Percentiles rank a stretch among this genome's conserved stretches.
Conservation (phyloP, 768 basidiomycete genomes). For the Tricholoma terreum region DNA sequence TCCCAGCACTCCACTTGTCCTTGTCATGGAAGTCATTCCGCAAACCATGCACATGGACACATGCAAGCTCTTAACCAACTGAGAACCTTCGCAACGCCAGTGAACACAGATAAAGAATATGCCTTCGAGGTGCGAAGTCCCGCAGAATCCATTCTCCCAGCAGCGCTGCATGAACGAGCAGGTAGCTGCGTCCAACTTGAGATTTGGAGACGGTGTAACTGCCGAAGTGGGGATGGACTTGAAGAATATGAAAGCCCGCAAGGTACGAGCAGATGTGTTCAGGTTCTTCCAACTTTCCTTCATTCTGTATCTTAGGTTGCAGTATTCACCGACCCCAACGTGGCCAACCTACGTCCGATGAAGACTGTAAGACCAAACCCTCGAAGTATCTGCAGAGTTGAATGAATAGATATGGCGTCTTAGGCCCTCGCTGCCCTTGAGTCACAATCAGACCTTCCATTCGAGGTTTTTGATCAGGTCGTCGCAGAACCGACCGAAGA, state of each 20-base stretch:
- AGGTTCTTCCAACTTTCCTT: conserved; percentile 3
- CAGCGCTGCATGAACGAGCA: conserved; percentile 22
- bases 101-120: conserved; percentile 78
- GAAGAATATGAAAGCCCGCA: conserved; percentile 88
- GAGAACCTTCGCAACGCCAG: conserved; percentile 75
- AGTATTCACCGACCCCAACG: conserved; percentile 88
- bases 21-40: conserved; percentile 56
- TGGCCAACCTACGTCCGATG: conserved; percentile 81
- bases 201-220: conserved; percentile 90
- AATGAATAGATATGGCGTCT: background rate
- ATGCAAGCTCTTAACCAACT: conserved; percentile 56
- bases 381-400: background rate
- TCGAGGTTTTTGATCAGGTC: conserved; percentile 78
- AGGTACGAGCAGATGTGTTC: conserved; percentile 41
- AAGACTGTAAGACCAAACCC: conserved; percentile 53
- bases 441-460: conserved; percentile 69
- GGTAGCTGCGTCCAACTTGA: conserved; percentile 84
- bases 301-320: conserved; percentile 64
- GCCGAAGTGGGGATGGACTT: conserved; percentile 91
- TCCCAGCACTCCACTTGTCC: conserved; percentile 75
- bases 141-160: background rate
- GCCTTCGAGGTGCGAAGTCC: conserved; percentile 70
- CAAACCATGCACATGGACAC: conserved; percentile 42
- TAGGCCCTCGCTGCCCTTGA: conserved; percentile 82
- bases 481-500: conserved; percentile 91